phyloP scores from a whole-genome alignment of 495 filamentous ascomycete species.

The Penicillium subrubescens region DNA sequence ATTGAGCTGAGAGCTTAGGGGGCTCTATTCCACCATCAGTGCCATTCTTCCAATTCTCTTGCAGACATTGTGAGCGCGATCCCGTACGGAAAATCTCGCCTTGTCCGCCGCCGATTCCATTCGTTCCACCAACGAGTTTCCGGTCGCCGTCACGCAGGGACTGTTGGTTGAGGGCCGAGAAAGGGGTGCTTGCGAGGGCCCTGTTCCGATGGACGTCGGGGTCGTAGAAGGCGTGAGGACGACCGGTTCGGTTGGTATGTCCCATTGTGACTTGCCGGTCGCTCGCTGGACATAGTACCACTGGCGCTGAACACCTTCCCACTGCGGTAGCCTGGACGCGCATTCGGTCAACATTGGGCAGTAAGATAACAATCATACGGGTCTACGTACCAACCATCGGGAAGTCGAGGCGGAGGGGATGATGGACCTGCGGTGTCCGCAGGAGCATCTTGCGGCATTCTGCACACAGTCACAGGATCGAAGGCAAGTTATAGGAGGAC shows the following conservation, averaged over 20 bases:
- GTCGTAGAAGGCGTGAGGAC: conserved; percentile 42
- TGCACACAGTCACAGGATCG: conserved; percentile 6
- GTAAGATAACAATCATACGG: background rate
- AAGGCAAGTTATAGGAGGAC: background rate
- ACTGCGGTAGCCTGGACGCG: conserved; percentile 67
- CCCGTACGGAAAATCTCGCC: conserved; percentile 36
- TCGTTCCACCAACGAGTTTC: conserved; percentile 18
- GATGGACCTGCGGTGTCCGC: conserved; percentile 70
- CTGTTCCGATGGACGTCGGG: conserved; percentile 33
- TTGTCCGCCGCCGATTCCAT: conserved; percentile 21
- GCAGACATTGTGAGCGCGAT: conserved; percentile 28
- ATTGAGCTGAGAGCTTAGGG: conserved; percentile 27
- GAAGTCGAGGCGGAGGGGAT: conserved; percentile 67
- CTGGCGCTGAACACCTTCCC: conserved; percentile 70
- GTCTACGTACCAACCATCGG: conserved; percentile 64
- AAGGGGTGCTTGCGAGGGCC: conserved; percentile 32
- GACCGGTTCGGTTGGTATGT: conserved; percentile 67
- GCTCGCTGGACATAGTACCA: conserved; percentile 82
- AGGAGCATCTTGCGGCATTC: conserved; percentile 43
- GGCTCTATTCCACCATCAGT: conserved; percentile 40
- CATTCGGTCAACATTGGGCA: conserved; percentile 3
- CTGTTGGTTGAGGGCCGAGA: conserved; percentile 23
- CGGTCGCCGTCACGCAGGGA: conserved; percentile 10
- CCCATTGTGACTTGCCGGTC: conserved; percentile 77
- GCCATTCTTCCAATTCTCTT: conserved; percentile 22